Evolutionary conservation across 106 monocot species (phyloP), one percentile per base, ranked within the genome.

Genomic region (Xerophyta viscosa): DNA sequence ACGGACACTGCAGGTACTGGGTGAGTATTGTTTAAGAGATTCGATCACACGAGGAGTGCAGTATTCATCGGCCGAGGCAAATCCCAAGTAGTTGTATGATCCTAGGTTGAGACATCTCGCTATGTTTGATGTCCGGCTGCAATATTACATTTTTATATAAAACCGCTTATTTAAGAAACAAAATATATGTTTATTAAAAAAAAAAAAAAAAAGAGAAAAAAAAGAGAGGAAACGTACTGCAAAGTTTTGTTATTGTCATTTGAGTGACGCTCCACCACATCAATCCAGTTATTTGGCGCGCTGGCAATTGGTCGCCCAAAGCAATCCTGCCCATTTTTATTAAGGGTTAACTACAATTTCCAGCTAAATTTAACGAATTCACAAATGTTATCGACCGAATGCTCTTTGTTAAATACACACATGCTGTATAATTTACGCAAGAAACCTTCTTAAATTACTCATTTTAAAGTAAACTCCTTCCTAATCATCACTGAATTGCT

Each of bases 31-130:
- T 62, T 89, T 89, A 46, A 96, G 56, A 23, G 96, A 76, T 54
- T 89, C 74, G 14, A 96, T 79, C 23, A 79, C 96, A 57, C 61
- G 85, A 14, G 96, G 96, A 6, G 88, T 96, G 73, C 96, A 96
- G 58, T 82, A 96, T 60, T 88, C 88, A 73, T 96, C 96, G 20
- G 85, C 75, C 4, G 96, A 74, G 2, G 96, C 96, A 73, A 96
- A 96, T 10, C 96, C 96, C 26, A 96, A 88, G 69, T 96, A 96
- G 57, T 88, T 96, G 65, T 96, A 96, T 28, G 96, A 89, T 56
- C 88, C 88, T 15, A 96, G 66, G 53, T 96, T 96, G 15, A 96
- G 78, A 53, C 88, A 96, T 78, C 58, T 78, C 8, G 41, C 74
- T 27, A 66, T 71, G 36, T 85, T 85, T 45, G 69, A 54, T 25